Evolutionary conservation across 2,329 filamentous ascomycete species (phyloP), one percentile per base, ranked within the genome.

Genomic region (Aspergillus quadrilineatus): DNA sequence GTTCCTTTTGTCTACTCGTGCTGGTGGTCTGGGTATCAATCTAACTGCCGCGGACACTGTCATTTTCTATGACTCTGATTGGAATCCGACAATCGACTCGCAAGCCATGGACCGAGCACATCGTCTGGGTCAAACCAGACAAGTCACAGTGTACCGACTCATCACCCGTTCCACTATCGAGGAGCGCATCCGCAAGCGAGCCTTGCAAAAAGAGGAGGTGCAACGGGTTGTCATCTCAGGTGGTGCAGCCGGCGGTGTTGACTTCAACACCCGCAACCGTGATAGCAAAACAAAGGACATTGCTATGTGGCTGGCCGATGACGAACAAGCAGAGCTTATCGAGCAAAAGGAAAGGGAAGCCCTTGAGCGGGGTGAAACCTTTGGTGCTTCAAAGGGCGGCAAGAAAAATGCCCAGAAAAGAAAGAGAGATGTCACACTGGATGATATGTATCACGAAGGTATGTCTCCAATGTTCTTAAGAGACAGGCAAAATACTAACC

Each of bases 381-480:
- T 82, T 72, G 78, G 78, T 58, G 79, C 78, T 60, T 76, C 75
- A 46, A 88, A 87, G 76, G 85, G 83, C 56, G 82, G 82, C 59
- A 80, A 79, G 63, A 88, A 86, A 76, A 74, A 78, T 42, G 75
- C 75, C n/a, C 74, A 73, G 49, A 93, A 89, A 66, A 82, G 79
- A 73, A 75, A 76, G 73, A 74, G 74, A 53, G 84, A 87, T 71
- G 77, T 87, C 61, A 86, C 82, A 68, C 78, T 97, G 75, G 94
- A 97, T 73, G 93, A 97, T 71, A 92, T 99, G 90, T 99, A 99
- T 77, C 94, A 99, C 73, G 94, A 99, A 82, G 94, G 94, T 96
- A 74, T 86, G 90, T 78, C n/a, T 28, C 29, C 10, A 7, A 12
- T 53, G 4, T n/a, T 59, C 5, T 14, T 3, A 6, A 42, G 4